phyloP scores from a whole-genome alignment of 306 rosid genomes.

The Prunus davidiana region DNA sequence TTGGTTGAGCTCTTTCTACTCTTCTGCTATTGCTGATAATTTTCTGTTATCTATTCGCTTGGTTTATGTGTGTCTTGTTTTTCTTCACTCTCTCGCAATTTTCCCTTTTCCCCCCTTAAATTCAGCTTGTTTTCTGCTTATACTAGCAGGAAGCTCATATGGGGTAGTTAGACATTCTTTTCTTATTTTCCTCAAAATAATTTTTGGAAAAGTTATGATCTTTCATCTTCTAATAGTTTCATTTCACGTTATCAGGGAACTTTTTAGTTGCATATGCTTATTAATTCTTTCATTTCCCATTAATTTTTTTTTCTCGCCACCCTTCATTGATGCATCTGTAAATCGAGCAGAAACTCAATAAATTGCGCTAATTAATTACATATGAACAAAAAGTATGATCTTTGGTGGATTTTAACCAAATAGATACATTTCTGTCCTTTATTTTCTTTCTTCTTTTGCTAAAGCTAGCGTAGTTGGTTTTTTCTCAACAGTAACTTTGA shows the following conservation, averaged over 20 bases:
- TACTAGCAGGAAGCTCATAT: conserved; percentile 21
- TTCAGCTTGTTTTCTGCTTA: conserved; percentile 15
- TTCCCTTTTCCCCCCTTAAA: conserved; percentile 5
- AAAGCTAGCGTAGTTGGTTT: background rate
- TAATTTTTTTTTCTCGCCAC: background rate
- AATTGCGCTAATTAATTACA: conserved; percentile 6
- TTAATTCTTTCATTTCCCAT: background rate
- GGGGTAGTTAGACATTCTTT: background rate
- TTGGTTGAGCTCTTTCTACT: conserved; percentile 2
- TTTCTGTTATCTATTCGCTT: background rate
- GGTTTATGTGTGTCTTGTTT: background rate
- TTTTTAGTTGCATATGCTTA: background rate
- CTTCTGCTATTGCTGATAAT: conserved; percentile 11
- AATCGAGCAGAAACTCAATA: background rate
- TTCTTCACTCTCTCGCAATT: conserved; percentile 23
- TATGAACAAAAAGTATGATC: background rate
- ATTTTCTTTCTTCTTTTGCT: background rate
- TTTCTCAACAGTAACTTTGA: background rate
- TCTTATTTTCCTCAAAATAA: background rate
- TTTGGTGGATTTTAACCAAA: background rate
- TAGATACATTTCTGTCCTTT: background rate
- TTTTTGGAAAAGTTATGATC: no score
- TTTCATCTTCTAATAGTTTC: background rate
- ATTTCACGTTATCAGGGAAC: background rate
- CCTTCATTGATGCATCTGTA: background rate